Conservation (phyloP, 2,329 filamentous ascomycete genomes). For the Fusarium vanettenii region DNA sequence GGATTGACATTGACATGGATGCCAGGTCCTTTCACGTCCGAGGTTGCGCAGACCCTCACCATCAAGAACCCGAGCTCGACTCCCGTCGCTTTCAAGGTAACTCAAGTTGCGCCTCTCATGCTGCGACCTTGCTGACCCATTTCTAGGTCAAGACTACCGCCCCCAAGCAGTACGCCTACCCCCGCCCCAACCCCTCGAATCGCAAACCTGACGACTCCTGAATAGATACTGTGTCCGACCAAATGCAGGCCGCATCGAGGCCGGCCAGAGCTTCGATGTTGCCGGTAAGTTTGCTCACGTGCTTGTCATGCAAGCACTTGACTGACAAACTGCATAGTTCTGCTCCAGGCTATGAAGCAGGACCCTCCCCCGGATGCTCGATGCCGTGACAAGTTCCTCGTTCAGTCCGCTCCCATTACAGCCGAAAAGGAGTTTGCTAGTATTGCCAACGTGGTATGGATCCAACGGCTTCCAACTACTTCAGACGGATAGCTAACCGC, state of each 20-base stretch:
- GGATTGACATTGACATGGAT: conserved; percentile 32
- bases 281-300: conserved; percentile 71
- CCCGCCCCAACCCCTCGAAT: conserved; percentile 14
- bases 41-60: conserved; percentile 73
- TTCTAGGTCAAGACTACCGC: conserved; percentile 96
- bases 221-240: conserved; percentile 94
- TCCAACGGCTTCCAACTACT: no score
- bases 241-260: conserved; percentile 95
- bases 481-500: conserved; percentile 9
- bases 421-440: conserved; percentile 86
- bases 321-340: conserved; percentile 66
- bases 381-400: conserved; percentile 97
- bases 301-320: not conserved
- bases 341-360: conserved; percentile 97
- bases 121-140: conserved; percentile 27
- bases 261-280: conserved; percentile 90
- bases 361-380: conserved; percentile 87
- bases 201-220: conserved; percentile 35
- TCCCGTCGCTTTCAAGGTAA: conserved; percentile 78
- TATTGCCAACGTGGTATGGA: conserved; percentile 81
- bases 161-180: conserved; percentile 84
- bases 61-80: conserved; percentile 73
- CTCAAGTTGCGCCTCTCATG: conserved; percentile 27
- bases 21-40: conserved; percentile 73
- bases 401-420: conserved; percentile 88